Evolutionary conservation across 108 stramenopile genomes (phyloP).

Genomic region (Discostella stelligeroides): DNA sequence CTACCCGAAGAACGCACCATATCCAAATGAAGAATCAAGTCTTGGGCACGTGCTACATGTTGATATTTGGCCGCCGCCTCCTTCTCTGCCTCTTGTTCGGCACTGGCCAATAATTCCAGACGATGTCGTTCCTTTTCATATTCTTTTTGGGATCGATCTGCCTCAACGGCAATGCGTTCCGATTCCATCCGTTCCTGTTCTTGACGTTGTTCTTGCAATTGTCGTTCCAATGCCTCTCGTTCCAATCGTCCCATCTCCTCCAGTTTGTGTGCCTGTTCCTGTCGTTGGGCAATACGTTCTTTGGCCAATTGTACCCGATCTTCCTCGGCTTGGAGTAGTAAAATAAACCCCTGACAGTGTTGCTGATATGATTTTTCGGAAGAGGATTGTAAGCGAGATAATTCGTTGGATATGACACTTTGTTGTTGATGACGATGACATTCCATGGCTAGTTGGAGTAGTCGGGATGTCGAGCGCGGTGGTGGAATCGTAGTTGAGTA

Average conservation of each 20-base stretch:
- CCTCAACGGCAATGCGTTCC: no score
- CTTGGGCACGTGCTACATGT: conserved; percentile 42
- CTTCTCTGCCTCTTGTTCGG: no score
- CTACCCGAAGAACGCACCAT: conserved; percentile 54
- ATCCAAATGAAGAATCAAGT: conserved; percentile 57
- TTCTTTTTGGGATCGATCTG: no score
- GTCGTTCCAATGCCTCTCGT: conserved; percentile 13
- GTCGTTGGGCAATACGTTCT: conserved; percentile 21
- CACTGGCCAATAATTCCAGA: no score
- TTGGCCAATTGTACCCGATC: conserved; percentile 5
- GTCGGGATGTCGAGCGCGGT: conserved; percentile 33
- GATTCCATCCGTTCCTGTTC: no score
- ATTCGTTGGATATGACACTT: conserved; percentile 39
- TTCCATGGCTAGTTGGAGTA: conserved; percentile 37
- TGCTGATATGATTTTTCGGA: conserved; percentile 24
- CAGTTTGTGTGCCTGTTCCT: background rate
- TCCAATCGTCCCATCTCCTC: conserved; percentile 29
- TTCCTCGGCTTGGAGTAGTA: conserved; percentile 34
- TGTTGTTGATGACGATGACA: conserved; percentile 19
- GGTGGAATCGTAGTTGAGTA: background rate
- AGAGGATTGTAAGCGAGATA: conserved; percentile 21
- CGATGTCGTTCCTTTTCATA: no score
- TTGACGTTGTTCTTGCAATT: no score
- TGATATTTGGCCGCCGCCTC: no score
- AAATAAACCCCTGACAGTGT: conserved; percentile 10